Percentiles rank a stretch among this genome's conserved stretches.
Conservation (phyloP, 2,329 filamentous ascomycete species). For the Colletotrichum lentis region DNA sequence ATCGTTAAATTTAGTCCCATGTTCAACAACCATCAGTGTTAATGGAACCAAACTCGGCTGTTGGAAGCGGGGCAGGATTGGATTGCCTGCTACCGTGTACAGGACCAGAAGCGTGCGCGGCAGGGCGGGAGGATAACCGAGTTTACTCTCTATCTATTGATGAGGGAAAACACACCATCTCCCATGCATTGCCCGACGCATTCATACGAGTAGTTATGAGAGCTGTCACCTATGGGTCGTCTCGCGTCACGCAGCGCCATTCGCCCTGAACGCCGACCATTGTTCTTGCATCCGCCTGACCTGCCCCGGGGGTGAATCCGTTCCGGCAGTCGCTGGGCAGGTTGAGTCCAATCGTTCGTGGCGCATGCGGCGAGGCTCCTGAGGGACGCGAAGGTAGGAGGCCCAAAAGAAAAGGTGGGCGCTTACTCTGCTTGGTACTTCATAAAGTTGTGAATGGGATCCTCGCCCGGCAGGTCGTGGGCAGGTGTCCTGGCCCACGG, state of each 20-base stretch:
- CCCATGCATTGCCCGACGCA: too few relatives aligned
- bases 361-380: background rate
- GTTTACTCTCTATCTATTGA: background rate
- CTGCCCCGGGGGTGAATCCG: slow-evolving; percentile 33
- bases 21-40: too few relatives aligned
- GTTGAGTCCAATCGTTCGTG: background rate
- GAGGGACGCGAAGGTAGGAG: background rate
- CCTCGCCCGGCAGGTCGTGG: slow-evolving; percentile 25
- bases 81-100: background rate
- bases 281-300: slow-evolving; percentile 27
- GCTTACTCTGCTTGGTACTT: slow-evolving; percentile 23
- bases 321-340: slow-evolving; percentile 15
- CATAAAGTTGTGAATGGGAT: slow-evolving; percentile 37
- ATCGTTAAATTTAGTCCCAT: background rate
- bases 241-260: background rate
- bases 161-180: background rate
- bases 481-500: slow-evolving; percentile 19
- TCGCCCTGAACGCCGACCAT: slow-evolving; percentile 8
- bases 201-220: too few relatives aligned
- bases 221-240: background rate
- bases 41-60: too few relatives aligned
- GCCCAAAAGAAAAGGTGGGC: too few relatives aligned
- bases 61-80: background rate
- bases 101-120: background rate
- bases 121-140: background rate